phyloP scores from a whole-genome alignment of 2,329 filamentous ascomycete species.

The Scortechinia acanthostroma region DNA sequence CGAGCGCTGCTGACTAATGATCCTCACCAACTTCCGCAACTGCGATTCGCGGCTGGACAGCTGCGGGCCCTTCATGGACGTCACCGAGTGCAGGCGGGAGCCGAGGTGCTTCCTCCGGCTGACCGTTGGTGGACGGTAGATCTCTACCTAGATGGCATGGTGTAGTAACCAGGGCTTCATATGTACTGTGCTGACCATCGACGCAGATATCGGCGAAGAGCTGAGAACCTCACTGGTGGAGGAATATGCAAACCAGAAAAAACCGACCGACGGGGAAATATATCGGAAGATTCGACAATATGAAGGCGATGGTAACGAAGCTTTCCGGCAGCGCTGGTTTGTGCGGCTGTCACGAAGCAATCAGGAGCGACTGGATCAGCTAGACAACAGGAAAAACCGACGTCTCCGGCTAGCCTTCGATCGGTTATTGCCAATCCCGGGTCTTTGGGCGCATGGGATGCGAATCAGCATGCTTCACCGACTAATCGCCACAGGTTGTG shows the following conservation, averaged over 20 bases:
- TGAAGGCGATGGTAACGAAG: conserved; percentile 4
- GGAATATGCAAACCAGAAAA: conserved; percentile 4
- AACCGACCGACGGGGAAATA: conserved; percentile 4
- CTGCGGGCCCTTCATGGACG: conserved; percentile 13
- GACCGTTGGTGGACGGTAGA: conserved; percentile 13
- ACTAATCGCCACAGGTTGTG: conserved; percentile 16
- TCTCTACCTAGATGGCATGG: conserved; percentile 14
- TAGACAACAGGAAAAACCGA: conserved; percentile 7
- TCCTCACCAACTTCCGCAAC: not conserved
- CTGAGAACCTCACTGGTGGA: conserved; percentile 4
- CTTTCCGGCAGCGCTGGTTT: conserved; percentile 9
- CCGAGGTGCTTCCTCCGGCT: not conserved
- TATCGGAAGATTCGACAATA: conserved; percentile 8
- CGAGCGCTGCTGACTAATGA: conserved; percentile 6
- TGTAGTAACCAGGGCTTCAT: not conserved
- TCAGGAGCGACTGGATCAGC: conserved; percentile 8
- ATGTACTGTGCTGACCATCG: not conserved
- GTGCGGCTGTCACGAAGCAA: conserved; percentile 10
- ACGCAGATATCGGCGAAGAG: conserved; percentile 3
- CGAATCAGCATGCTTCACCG: conserved; percentile 13
- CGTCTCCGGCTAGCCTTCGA: conserved; percentile 16
- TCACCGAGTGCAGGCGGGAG: conserved; percentile 7
- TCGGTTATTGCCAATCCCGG: conserved; percentile 15
- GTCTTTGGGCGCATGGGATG: conserved; percentile 15
- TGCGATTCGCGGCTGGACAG: conserved; percentile 4